A percentile compares a stretch with the other conserved stretches of the same genome.
phyloP scores from a whole-genome alignment of 495 filamentous ascomycete genomes.

The Talaromyces ruber region DNA sequence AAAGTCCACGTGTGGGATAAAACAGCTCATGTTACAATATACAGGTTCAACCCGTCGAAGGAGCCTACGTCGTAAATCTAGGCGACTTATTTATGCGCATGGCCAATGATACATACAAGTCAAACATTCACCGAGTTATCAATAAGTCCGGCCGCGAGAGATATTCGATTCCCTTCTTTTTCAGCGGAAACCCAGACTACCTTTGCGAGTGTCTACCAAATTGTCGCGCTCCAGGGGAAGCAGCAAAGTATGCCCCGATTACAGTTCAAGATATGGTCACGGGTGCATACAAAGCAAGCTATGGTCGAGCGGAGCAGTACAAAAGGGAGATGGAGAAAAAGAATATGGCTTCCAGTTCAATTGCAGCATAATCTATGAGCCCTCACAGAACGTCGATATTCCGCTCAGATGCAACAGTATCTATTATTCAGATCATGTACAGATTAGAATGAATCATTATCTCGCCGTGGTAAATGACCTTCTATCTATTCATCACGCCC shows the following conservation, averaged over 20 bases:
- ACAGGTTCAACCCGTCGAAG: slow-evolving; percentile 37
- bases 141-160: slow-evolving; percentile 35
- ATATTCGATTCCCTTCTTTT: slow-evolving; percentile 57
- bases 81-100: slow-evolving; percentile 52
- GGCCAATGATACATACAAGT: slow-evolving; percentile 49
- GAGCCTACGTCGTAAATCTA: slow-evolving; percentile 47
- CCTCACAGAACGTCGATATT: neutral
- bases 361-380: neutral
- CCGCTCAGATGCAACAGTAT: neutral
- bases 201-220: slow-evolving; percentile 46
- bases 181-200: slow-evolving; percentile 45
- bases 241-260: slow-evolving; percentile 41
- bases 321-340: slow-evolving; percentile 19
- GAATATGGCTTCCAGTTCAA: slow-evolving; percentile 1
- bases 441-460: neutral
- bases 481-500: neutral
- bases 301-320: slow-evolving; percentile 25
- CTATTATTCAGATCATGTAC: neutral
- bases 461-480: neutral
- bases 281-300: slow-evolving; percentile 24
- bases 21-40: slow-evolving; percentile 9
- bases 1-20: neutral
- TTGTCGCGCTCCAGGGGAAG: slow-evolving; percentile 26
- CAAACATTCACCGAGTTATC: slow-evolving; percentile 46
- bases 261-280: slow-evolving; percentile 28